phyloP scores from a whole-genome alignment of 1,139 yeast species.

The Debaryomyces fabryi region DNA sequence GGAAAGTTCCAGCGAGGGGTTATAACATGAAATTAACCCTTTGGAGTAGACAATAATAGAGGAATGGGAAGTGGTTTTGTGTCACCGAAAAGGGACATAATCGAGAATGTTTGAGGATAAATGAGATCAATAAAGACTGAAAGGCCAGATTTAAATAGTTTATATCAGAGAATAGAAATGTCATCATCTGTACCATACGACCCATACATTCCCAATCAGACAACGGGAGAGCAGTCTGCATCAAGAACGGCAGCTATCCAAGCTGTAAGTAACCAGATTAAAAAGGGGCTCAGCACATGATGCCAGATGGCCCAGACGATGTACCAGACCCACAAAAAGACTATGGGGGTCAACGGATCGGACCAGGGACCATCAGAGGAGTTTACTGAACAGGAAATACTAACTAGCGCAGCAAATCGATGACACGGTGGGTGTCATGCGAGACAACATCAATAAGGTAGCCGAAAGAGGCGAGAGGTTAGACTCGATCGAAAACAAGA shows the following conservation, averaged over 20 bases:
- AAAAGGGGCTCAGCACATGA: background rate
- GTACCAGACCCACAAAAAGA: background rate
- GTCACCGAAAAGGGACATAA: background rate
- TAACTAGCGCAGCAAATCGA: slow-evolving; percentile 69
- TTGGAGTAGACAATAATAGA: background rate
- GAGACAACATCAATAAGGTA: slow-evolving; percentile 94
- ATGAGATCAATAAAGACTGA: background rate
- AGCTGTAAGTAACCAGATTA: slow-evolving; percentile 55
- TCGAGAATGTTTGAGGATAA: slow-evolving; percentile 5
- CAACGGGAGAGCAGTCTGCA: slow-evolving; percentile 54
- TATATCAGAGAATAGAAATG: slow-evolving; percentile 38
- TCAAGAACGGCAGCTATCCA: slow-evolving; percentile 83
- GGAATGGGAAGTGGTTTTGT: background rate
- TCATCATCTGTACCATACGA: slow-evolving; percentile 87
- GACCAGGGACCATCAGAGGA: background rate
- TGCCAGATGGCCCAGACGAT: background rate
- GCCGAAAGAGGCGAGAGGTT: slow-evolving; percentile 94
- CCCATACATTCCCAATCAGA: slow-evolving; percentile 78
- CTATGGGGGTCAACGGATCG: background rate
- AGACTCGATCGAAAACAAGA: slow-evolving; percentile 90
- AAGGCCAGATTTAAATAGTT: background rate
- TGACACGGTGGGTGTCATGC: slow-evolving; percentile 97
- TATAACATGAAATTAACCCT: background rate
- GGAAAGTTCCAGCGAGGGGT: background rate
- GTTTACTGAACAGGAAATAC: slow-evolving; percentile 12